Base-by-base conservation (phyloP, 441 rosid genomes). In the Arabidopsis lyrata region DNA sequence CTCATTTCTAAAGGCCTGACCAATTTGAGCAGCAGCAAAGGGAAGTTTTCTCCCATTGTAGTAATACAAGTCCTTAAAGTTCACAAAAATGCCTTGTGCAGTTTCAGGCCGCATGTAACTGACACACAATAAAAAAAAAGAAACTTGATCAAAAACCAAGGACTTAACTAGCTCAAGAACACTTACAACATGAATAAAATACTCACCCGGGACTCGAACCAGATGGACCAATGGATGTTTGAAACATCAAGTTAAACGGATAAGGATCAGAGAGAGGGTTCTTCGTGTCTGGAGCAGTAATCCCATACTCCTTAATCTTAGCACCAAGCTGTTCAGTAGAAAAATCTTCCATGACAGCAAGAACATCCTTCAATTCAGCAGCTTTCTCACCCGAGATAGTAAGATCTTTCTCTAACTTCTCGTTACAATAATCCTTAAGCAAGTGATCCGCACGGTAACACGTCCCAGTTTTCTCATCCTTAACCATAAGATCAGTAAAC, bases 241-340 rank as follows among this genome's bases (percentile, higher is more conserved):
- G 85, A 42, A 85, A 83, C 89, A 83, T 85, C 73, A 85, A 45
- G 36, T 85, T 85, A 60, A 81, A 85, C 1, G 88, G 88, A 18
- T 83, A 85, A 57, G 88, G 85, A 64, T 77, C 83, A 41, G 86
- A 83, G 14, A 83, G 85, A 2, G 77, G 72, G 22, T 83, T 85
- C 60, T 71, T 81, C 0, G 86, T 81, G 35, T 83, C 88, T 8
- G 86, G 86, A 63, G 88, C 84, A 24, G 73, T 62, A 20, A 85
- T 85, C 8, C 75, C 85, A 76, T 91, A 93, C 72, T 86, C 88
- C 75, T 83, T 90, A 63, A 91, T 83, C 84, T 87, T 91, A 0
- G 86, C 84, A 75, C 97, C 96, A 56, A 91, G 81, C 77, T 85
- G 81, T 57, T 90, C 90, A 73, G 88, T 35, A 0, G 93, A 85